Evolutionary conservation across 305 asterid species (phyloP).

Genomic region (Lippia alba): DNA sequence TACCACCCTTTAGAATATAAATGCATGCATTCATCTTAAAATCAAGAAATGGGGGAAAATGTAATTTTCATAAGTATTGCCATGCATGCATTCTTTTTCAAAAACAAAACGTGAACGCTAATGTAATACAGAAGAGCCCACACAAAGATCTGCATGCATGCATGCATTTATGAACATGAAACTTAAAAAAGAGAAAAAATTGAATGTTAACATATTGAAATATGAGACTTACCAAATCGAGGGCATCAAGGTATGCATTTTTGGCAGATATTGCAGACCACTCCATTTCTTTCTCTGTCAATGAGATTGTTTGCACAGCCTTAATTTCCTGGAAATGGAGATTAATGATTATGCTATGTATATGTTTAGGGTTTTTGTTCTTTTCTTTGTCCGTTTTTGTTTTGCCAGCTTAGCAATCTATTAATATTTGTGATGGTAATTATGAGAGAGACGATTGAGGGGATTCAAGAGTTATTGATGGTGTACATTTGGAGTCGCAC

Average conservation of each 20-base stretch:
- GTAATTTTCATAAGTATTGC: background rate
- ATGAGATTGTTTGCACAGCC: background rate
- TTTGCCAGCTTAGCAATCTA: background rate
- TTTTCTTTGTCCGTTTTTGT: background rate
- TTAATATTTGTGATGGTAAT: background rate
- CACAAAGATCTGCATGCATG: constrained; percentile 2
- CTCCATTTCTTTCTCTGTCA: constrained; percentile 38
- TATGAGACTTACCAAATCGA: constrained; percentile 50
- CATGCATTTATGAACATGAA: background rate
- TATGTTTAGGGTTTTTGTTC: constrained; percentile 33
- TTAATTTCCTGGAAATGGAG: constrained; percentile 4
- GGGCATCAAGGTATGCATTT: constrained; percentile 71
- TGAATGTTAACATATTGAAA: background rate
- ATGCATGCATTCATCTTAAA: too few species aligned
- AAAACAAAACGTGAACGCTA: too few species aligned
- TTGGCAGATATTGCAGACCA: constrained; percentile 67
- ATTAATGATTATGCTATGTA: constrained; percentile 10
- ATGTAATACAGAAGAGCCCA: background rate
- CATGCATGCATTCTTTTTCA: too few species aligned
- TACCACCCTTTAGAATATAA: too few species aligned
- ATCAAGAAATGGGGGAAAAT: background rate
- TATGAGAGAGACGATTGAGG: constrained; percentile 44
- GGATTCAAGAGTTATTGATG: constrained; percentile 41
- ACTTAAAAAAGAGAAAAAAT: background rate
- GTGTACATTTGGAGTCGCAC: constrained; percentile 21